phyloP scores from a whole-genome alignment of 352 stramenopile species.

The Phytophthora quininea region DNA sequence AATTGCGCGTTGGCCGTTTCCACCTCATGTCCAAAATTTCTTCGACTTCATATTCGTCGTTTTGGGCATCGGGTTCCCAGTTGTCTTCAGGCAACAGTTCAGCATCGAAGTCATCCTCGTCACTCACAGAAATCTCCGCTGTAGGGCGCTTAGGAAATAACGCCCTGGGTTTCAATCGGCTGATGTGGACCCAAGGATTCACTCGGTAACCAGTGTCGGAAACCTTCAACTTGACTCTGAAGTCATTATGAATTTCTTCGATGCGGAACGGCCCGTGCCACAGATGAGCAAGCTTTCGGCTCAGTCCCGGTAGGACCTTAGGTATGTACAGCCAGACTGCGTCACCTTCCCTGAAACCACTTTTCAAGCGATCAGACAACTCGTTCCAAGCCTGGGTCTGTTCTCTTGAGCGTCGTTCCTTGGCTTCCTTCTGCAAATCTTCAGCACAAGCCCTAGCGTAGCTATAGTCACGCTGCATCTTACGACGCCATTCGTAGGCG shows the following conservation, averaged over 20 bases:
- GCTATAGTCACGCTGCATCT: conserved; percentile 13
- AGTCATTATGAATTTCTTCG: background rate
- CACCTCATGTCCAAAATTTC: background rate
- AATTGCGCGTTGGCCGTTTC: background rate
- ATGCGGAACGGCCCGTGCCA: background rate
- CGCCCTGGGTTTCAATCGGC: background rate
- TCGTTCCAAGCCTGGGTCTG: conserved; percentile 10
- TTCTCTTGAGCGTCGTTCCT: background rate
- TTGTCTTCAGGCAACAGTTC: background rate
- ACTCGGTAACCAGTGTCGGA: background rate
- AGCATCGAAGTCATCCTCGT: background rate
- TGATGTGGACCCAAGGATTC: background rate
- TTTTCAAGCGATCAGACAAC: conserved; percentile 11
- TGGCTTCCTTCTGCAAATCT: conserved; percentile 13
- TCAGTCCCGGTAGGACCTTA: background rate
- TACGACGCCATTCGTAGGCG: conserved; percentile 7
- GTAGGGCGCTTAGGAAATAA: background rate
- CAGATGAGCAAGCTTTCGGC: background rate
- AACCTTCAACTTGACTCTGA: background rate
- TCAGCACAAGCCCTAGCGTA: conserved; percentile 4
- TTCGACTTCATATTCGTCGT: background rate
- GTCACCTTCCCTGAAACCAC: conserved; percentile 2
- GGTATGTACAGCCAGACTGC: conserved; percentile 10
- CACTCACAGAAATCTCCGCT: background rate
- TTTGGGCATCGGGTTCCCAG: background rate